Conservation (phyloP, 768 basidiomycete genomes). For the Candolleomyces eurysporus region DNA sequence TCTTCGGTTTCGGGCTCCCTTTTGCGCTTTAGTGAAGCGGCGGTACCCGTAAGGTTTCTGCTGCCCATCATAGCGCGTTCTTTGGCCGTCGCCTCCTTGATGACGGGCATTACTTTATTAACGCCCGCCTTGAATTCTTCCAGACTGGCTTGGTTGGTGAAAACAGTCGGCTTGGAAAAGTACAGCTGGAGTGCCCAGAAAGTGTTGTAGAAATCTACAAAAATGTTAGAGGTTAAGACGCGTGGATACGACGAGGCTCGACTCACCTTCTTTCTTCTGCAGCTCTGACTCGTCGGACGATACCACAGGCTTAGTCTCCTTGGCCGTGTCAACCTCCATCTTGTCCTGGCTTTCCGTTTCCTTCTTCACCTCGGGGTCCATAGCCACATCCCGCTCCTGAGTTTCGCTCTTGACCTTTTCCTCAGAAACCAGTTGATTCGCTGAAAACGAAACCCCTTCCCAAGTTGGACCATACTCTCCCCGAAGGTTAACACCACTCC, state of each 20-base stretch:
- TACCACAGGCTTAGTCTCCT: slow-evolving; percentile 30
- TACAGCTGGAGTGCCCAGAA: slow-evolving; percentile 89
- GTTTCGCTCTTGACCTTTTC: slow-evolving; percentile 5
- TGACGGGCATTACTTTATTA: slow-evolving; percentile 69
- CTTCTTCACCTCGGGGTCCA: slow-evolving; percentile 22
- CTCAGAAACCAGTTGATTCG: slow-evolving; percentile 24
- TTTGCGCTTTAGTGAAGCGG: slow-evolving; percentile 58
- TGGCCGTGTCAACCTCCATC: slow-evolving; percentile 58
- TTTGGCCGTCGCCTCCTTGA: slow-evolving; percentile 84
- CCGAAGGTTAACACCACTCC: slow-evolving; percentile 88
- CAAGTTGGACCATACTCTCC: slow-evolving; percentile 83
- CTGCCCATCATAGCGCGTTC: slow-evolving; percentile 85
- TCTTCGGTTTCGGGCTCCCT: slow-evolving; percentile 61
- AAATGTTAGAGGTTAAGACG: background rate
- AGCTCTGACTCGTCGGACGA: slow-evolving; percentile 18
- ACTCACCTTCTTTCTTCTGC: slow-evolving; percentile 62
- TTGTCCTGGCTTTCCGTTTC: slow-evolving; percentile 31
- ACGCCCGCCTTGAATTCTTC: slow-evolving; percentile 68
- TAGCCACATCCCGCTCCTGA: slow-evolving; percentile 27
- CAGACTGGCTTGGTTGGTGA: slow-evolving; percentile 56
- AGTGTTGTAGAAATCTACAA: slow-evolving; percentile 73
- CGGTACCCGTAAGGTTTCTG: slow-evolving; percentile 45
- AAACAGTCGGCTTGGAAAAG: slow-evolving; percentile 78
- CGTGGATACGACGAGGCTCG: background rate
- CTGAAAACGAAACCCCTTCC: slow-evolving; percentile 57